Evolutionary conservation across 805 yeast species (phyloP), one percentile per base, ranked within the genome.

Genomic region (Candida namnaoensis): DNA sequence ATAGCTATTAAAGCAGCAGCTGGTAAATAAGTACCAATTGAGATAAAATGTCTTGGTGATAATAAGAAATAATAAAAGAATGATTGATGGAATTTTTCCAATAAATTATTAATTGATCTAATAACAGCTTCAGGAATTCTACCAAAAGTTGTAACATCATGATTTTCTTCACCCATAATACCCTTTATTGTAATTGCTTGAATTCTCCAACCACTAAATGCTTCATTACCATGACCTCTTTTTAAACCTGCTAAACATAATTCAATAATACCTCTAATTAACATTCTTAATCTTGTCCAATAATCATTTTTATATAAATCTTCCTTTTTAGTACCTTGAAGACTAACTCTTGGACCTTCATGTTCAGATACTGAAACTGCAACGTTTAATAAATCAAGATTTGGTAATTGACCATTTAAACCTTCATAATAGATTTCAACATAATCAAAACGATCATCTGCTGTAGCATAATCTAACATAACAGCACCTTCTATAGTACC

Each of bases 1-100:
- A 76, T 71, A 1, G 93, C 83, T 5, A 84, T 61, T 7, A 85
- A 64, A 38, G 82, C 80, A 0, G 95, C 95, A 3, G 91, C 69
- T 1, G 98, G 98, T 40, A 93, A 65, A 57, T 91, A 93, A 15
- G 95, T 87, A 5, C 96, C 97, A 47, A 93, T 90, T 5, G 96
- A 87, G 14, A 93, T 95, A 65, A 93, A 93, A 44, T 73, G 61
- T 43, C 72, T 66, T 24, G 97, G 95, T 0, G 87, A 76, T 39
- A 93, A 61, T 63, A 93, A 59, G 49, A 91, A 70, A 64, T 91
- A 93, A 57, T 90, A 93, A 69, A 93, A 93, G 55, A 88, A 93
- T 1, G 96, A 87, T 62, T 93, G 99, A 62, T 93, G 99, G 62
- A 91, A 91, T 58, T 91, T 95, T 60, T 93, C 99, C 34, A 91